phyloP scores from a whole-genome alignment of 1,139 yeast genomes.

The Taiozyma sp. region DNA sequence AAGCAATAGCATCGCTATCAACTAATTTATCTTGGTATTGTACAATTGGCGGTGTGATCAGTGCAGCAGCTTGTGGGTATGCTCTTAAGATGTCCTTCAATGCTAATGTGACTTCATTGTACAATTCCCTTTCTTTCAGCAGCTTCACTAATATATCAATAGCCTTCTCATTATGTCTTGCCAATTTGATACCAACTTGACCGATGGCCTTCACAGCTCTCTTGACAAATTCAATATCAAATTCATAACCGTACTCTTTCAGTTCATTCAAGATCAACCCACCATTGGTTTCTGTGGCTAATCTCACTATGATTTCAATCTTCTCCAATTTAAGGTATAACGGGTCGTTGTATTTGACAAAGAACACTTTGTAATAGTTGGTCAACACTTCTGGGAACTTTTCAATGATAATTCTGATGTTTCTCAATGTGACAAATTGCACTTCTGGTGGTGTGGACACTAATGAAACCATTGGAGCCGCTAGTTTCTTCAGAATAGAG shows the following conservation, averaged over 20 bases:
- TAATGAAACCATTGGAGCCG: slow-evolving; percentile 90
- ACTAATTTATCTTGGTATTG: slow-evolving; percentile 55
- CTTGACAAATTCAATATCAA: slow-evolving; percentile 84
- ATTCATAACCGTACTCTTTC: slow-evolving; percentile 91
- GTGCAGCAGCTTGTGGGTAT: slow-evolving; percentile 63
- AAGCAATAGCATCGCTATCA: slow-evolving; percentile 60
- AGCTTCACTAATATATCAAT: slow-evolving; percentile 72
- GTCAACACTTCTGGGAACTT: slow-evolving; percentile 79
- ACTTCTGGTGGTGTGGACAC: slow-evolving; percentile 90
- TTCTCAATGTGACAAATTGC: slow-evolving; percentile 91
- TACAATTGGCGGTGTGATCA: slow-evolving; percentile 67
- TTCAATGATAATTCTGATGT: slow-evolving; percentile 85
- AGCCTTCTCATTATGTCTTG: slow-evolving; percentile 58
- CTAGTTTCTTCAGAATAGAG: slow-evolving; percentile 59
- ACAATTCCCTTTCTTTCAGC: slow-evolving; percentile 71
- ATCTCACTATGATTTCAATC: slow-evolving; percentile 81
- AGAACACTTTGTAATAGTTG: slow-evolving; percentile 84
- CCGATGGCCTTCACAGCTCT: slow-evolving; percentile 83
- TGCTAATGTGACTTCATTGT: slow-evolving; percentile 77
- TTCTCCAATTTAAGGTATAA: slow-evolving; percentile 89
- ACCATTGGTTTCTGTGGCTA: slow-evolving; percentile 70
- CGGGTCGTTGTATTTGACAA: slow-evolving; percentile 93
- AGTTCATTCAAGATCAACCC: slow-evolving; percentile 75
- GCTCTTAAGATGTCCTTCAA: slow-evolving; percentile 78
- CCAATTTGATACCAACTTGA: slow-evolving; percentile 79